Percentiles rank a stretch among this genome's conserved stretches.
phyloP scores from a whole-genome alignment of 2,329 filamentous ascomycete genomes.

The Penicillium sp. region DNA sequence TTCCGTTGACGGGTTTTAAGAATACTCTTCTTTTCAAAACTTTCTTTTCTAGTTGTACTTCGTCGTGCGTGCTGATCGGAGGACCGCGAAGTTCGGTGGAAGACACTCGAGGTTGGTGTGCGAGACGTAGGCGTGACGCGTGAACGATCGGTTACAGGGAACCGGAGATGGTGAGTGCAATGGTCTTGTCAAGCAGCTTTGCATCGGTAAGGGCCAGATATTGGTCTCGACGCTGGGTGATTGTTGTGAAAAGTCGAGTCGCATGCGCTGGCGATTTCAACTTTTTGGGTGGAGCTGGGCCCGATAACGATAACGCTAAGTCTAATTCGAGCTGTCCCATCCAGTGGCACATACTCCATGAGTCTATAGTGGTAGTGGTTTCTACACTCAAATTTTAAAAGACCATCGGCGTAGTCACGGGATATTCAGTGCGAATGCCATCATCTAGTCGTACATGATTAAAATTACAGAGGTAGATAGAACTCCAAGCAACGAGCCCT shows the following conservation, averaged over 20 bases:
- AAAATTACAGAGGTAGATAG: constrained; percentile 9
- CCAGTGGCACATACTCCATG: too few species aligned
- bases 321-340: neutral
- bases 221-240: neutral
- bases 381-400: too few species aligned
- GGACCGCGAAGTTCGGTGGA: neutral
- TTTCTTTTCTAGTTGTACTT: neutral
- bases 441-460: constrained; percentile 16
- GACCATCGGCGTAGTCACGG: neutral
- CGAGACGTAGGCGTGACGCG: neutral
- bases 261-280: constrained; percentile 17
- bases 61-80: neutral
- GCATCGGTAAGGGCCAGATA: neutral
- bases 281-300: constrained; percentile 27
- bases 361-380: too few species aligned
- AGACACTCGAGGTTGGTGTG: neutral
- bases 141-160: neutral
- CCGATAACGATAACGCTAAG: constrained; percentile 27
- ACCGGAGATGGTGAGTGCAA: neutral
- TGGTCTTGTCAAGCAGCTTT: neutral
- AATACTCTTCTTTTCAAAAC: neutral
- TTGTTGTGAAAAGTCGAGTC: constrained; percentile 13
- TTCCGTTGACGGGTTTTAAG: neutral
- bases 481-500: neutral
- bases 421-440: neutral